phyloP scores from a whole-genome alignment of 768 basidiomycete genomes.

The Filobasidium wieringae region DNA sequence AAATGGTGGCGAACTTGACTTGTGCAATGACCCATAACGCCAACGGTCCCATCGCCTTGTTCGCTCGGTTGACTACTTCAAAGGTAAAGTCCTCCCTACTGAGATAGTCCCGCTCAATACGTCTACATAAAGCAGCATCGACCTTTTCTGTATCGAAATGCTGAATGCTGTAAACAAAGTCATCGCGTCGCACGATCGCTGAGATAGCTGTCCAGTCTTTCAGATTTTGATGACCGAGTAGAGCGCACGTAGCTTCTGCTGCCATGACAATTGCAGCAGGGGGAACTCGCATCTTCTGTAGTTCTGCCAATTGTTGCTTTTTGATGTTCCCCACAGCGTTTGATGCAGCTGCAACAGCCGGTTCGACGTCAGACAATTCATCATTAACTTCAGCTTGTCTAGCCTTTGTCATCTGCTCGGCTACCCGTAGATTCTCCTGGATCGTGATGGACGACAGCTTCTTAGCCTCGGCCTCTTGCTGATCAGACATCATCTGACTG shows the following conservation, averaged over 20 bases:
- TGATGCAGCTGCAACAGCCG: slow-evolving; percentile 88
- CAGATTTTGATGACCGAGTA: slow-evolving; percentile 80
- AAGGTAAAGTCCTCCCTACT: slow-evolving; percentile 84
- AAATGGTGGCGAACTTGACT: slow-evolving; percentile 89
- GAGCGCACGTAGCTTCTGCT: slow-evolving; percentile 96
- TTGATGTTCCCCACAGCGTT: slow-evolving; percentile 96
- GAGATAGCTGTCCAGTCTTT: slow-evolving; percentile 95
- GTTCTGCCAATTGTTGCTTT: slow-evolving; percentile 88
- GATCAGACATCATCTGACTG: slow-evolving; percentile 93
- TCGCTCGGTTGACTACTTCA: slow-evolving; percentile 86
- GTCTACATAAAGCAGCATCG: slow-evolving; percentile 75
- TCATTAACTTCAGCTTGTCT: slow-evolving; percentile 80
- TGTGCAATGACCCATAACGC: slow-evolving; percentile 98
- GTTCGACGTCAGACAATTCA: slow-evolving; percentile 94
- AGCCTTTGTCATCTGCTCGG: slow-evolving; percentile 78
- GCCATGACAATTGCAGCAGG: slow-evolving; percentile 94
- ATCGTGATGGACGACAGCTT: slow-evolving; percentile 92
- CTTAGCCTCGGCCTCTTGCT: slow-evolving; percentile 98
- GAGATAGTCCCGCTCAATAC: slow-evolving; percentile 87
- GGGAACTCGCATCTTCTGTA: slow-evolving; percentile 93
- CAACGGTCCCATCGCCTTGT: slow-evolving; percentile 91
- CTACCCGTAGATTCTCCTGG: slow-evolving; percentile 81
- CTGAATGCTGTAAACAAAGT: slow-evolving; percentile 91
- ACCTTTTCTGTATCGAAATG: slow-evolving; percentile 91
- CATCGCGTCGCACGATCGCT: slow-evolving; percentile 85